Evolutionary conservation across 768 basidiomycete genomes (phyloP), one percentile per base, ranked within the genome.

Genomic region (Grammothele lineata): DNA sequence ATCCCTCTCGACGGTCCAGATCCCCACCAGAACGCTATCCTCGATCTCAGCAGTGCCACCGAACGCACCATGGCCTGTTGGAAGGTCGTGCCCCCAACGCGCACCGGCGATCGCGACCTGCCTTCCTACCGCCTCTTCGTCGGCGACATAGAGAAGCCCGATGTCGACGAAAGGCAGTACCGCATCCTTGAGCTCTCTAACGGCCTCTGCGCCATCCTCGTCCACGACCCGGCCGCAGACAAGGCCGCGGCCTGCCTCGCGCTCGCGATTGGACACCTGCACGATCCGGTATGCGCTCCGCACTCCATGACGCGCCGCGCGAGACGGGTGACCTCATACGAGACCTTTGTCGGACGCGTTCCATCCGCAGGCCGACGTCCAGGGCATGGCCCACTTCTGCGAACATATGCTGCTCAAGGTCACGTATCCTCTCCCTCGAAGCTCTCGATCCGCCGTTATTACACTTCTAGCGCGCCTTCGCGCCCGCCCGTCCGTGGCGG

Each of bases 181-280:
- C 59, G 74, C 22, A 57, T 74, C 34, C 62, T 80, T 45, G 57
- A 65, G 19, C 65, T 80, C 5, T 55, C 62, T 5, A 81, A 80
- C 52, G 74, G 75, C n/a, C 60, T 81, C 22, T 70, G 72, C 45
- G 74, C 68, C 6, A 56, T 77, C n/a, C 58, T 81, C 23, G 65
- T 80, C n/a, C 64, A 62, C 38, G 78, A 81, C 55, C 57, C 62
- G 0, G 62, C 60, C 27, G 68, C 76, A 5, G 78, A 81, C 62
- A 78, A 78, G 59, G 69, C 73, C 0, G 73, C 76, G 4, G 78
- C 77, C 1, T 69, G 70, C 37, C 62, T 81, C 61, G 66, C 70
- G 51, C 72, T 80, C 22, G 67, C 72, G 26, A 73, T 75, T 5
- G 78, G 78, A 1, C 68, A 74, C 59, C 59, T 78, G 47, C 65